Evolutionary conservation across 78 protist genomes (phyloP).

Genomic region (Anaeramoeba flamelloides): DNA sequence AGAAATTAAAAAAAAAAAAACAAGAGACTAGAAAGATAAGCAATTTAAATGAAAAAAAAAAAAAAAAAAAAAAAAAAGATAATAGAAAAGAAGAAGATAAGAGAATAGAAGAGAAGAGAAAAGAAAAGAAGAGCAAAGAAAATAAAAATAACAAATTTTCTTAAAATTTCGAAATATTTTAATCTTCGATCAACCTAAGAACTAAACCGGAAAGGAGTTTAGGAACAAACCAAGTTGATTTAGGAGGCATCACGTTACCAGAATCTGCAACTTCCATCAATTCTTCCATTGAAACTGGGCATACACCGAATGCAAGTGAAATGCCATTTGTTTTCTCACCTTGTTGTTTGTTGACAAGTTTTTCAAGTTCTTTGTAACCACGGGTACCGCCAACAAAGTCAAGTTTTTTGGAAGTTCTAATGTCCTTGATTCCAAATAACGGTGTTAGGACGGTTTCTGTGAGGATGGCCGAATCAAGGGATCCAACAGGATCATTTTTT

Average conservation of each 20-base stretch:
- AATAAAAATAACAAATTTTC: too few relatives aligned
- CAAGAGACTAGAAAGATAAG: too few relatives aligned
- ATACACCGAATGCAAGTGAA: slow-evolving; percentile 17
- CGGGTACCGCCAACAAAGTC: slow-evolving; percentile 21
- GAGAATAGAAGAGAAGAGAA: too few relatives aligned
- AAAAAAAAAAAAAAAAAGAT: too few relatives aligned
- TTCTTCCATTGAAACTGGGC: slow-evolving; percentile 18
- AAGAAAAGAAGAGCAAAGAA: too few relatives aligned
- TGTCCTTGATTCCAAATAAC: slow-evolving; percentile 12
- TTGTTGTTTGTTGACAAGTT: background rate
- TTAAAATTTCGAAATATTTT: too few relatives aligned
- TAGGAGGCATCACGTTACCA: slow-evolving; percentile 18
- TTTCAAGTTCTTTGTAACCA: background rate
- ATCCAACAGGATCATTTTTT: background rate
- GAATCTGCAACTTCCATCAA: slow-evolving; percentile 20
- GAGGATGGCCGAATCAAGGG: slow-evolving; percentile 13
- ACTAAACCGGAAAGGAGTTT: slow-evolving; percentile 15
- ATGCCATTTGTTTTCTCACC: background rate
- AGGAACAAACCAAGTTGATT: slow-evolving; percentile 20
- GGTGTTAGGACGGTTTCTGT: slow-evolving; percentile 10
- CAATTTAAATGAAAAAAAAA: too few relatives aligned
- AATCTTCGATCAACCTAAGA: background rate
- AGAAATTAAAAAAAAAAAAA: too few relatives aligned
- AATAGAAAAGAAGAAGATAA: too few relatives aligned
- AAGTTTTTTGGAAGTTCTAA: slow-evolving; percentile 7